Base-by-base conservation (phyloP, 306 rosid genomes). In the Heteromeles arbutifolia region DNA sequence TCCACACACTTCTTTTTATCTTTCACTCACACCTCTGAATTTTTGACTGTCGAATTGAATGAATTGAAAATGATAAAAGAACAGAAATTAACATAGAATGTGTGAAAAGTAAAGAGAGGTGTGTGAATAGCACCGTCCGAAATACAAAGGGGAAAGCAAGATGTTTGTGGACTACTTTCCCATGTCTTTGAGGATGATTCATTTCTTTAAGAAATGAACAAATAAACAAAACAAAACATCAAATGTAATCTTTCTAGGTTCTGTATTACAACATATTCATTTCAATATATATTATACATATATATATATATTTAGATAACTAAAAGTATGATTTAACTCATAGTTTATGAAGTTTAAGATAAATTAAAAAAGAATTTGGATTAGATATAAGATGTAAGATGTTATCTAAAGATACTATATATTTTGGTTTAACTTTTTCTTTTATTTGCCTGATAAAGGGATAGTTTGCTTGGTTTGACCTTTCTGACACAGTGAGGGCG, bases 131-230 rank as follows among this genome's bases (percentile, higher is more conserved):
- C 9, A 34, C 39, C 39, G 9, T 34, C 0, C 39, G 7, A 73
- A 72, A 72, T 67, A 68, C 79, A 89, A 85, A 83, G 81, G 65
- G 79, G 69, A 79, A 83, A 82, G 84, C 12, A 32, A 54, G 74
- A 75, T 80, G 77, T 69, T 82, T 65, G 87, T 74, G 67, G 74
- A 74, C 45, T 86, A 67, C 85, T 83, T 89, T 85, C 37, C 24
- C 70, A 64, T 45, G 56, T 58, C 13, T 48, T 84, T 78, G 74
- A 65, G 63, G 83, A 31, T 79, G 79, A 65, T 54, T 65, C 19
- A 69, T 17, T 65, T 28, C 70, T 17, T 54, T 18, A 54, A 67
- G 17, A 45, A 22, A 18, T 14, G 28, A 22, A 53, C 13, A 17
- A 72, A 72, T 2, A 73, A 45, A 74, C 71, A 72, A 56, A 75